These are phyloP conservation scores for Meripilus lineatus DNA, from an alignment of 1,284 basidiomycete species.

Conservation along the genomic window DNA sequence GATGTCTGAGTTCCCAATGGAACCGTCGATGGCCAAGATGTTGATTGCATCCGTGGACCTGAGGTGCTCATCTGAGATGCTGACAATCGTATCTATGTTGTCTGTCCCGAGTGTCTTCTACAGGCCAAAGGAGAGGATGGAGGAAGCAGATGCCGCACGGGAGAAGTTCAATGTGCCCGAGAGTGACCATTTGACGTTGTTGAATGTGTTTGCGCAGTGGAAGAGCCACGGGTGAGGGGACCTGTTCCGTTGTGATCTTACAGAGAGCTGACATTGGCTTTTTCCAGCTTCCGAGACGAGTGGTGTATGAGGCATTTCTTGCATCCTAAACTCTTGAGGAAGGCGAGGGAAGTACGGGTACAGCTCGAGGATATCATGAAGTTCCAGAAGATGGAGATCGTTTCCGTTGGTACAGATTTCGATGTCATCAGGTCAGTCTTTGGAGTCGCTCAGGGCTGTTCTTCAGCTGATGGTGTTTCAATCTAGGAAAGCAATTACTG, in stretches of 20 bases:
- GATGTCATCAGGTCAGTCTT: constrained; percentile 78
- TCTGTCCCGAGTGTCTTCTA: constrained; percentile 97
- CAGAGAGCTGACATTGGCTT: no score
- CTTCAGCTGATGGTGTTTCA: constrained; percentile 7
- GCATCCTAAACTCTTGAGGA: constrained; percentile 93
- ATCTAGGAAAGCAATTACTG: constrained; percentile 90
- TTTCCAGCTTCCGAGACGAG: constrained; percentile 75
- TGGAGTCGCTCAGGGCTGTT: no score
- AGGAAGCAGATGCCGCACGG: constrained; percentile 93
- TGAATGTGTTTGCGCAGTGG: constrained; percentile 99
- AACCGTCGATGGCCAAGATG: constrained; percentile 98
- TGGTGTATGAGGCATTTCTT: constrained; percentile 96
- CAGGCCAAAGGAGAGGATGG: constrained; percentile 90
- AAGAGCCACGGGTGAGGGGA: constrained; percentile 79
- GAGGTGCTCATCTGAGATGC: constrained; percentile 90
- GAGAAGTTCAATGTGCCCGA: constrained; percentile 99
- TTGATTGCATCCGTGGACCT: constrained; percentile 94
- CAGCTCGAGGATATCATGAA: constrained; percentile 99
- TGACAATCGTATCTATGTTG: constrained; percentile 98
- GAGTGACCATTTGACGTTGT: constrained; percentile 91
- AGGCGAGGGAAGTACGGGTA: constrained; percentile 92
- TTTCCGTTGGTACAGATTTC: constrained; percentile 93
- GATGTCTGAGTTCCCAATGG: constrained; percentile 99
- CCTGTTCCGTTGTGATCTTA: background rate
- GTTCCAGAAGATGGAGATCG: constrained; percentile 89